Base-by-base conservation (phyloP, 164 flowering plant species). In the Nymphaea colorata region DNA sequence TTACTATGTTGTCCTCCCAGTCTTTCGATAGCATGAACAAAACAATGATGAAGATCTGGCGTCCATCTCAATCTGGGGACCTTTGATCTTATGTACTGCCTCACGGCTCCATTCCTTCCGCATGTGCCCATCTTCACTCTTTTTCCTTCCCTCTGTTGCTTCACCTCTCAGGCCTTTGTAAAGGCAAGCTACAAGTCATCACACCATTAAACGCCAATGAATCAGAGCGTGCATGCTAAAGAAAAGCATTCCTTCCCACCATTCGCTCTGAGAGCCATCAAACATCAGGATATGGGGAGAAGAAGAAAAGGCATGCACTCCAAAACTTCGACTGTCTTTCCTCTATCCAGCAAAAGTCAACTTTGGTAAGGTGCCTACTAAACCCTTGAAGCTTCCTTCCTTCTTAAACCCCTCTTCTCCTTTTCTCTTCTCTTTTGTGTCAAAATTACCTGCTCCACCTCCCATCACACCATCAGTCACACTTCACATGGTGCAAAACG, bases 1-100 rank as follows among this genome's bases (percentile, higher is more conserved):
- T 79, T 73, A 92, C 98, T 85, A 41, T 92, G 80, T 75, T 84
- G 95, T 18, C 96, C 98, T 45, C 98, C 98, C 65, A 92, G 96
- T 47, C 86, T 79, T n/a, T 87, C 82, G 70, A 92, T 80, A 68
- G 98, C 94, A 74, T 82, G 79, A 74, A 92, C 81, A 78, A 92
- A 92, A 61, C 86, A 84, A 65, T 72, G 89, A 69, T 92, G 96
- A 74, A 92, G 98, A 67, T 92, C 93, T 63, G 90, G 83, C 41
- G 96, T 92, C 98, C 98, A 92, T 79, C 90, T 76, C 71, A 92
- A 44, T 6, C 98, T 78, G 66, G 96, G 96, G 5, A 83, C 85
- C 71, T 86, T 90, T 0, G 98, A 90, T 79, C 98, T 79, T 10
- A 87, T 63, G 70, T 89, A 89, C 72, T 82, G 96, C 64, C 96